Evolutionary conservation across 768 basidiomycete species (phyloP).

Genomic region (Pleurotus citrinopileatus): DNA sequence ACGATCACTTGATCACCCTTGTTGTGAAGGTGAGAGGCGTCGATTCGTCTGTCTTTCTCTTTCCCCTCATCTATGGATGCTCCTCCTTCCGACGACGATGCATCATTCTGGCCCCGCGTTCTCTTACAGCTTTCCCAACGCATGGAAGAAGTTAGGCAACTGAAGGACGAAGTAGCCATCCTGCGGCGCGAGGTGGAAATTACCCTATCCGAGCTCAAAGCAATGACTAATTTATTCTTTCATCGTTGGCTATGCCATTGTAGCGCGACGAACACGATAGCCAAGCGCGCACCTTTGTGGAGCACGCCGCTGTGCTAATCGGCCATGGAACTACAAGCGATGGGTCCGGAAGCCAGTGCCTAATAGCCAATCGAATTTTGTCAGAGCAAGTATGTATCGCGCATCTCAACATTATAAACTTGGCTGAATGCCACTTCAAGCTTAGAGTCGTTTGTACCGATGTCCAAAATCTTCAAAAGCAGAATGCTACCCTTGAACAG

Average conservation of each 20-base stretch:
- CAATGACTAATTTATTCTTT: background rate
- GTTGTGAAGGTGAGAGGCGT: background rate
- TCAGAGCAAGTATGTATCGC: background rate
- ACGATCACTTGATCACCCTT: background rate
- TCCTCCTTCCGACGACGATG: background rate
- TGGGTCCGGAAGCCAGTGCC: background rate
- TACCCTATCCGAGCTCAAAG: too few relatives aligned
- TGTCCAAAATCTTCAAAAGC: background rate
- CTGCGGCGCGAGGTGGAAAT: background rate
- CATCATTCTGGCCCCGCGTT: slow-evolving; percentile 1
- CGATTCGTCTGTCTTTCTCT: background rate
- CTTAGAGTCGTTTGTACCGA: background rate
- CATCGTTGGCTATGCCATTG: background rate
- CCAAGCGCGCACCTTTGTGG: slow-evolving; percentile 3
- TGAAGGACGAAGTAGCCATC: background rate
- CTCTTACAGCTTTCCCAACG: background rate
- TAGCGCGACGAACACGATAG: slow-evolving; percentile 7
- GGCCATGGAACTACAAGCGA: too few relatives aligned
- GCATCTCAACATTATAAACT: background rate
- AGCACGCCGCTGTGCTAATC: slow-evolving; percentile 1
- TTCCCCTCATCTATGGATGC: background rate
- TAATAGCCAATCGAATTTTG: background rate
- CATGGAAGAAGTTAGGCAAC: background rate
- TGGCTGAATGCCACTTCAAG: background rate
- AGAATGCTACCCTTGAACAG: background rate